Evolutionary conservation across 2,329 filamentous ascomycete genomes (phyloP), one percentile per base, ranked within the genome.

Genomic region (Talaromyces verruculosus): DNA sequence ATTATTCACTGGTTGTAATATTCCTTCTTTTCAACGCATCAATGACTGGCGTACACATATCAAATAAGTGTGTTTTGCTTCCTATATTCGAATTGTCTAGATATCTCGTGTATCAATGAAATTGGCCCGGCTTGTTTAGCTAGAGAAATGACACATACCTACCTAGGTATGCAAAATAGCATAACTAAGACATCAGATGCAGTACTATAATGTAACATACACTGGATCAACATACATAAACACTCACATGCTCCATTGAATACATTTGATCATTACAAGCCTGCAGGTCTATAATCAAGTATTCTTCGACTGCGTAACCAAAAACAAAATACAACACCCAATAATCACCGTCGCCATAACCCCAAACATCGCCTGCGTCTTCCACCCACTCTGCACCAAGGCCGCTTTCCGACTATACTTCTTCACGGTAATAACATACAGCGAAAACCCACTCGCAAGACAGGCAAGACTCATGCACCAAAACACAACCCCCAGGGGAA

Each of bases 341-440:
- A 82, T 68, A 65, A 82, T 82, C 10, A 77, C 77, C 4, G 72
- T 71, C n/a, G 79, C 79, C 8, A 82, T 76, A 25, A 82, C 69
- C 5, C 75, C 75, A 69, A 81, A 80, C n/a, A 96, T 91, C 49
- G 89, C 78, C 76, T 98, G 93, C 43, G 95, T 98, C 79, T 92
- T 94, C 90, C 91, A 95, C 0, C 95, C 95, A 35, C 88, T 91
- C 81, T 99, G 95, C 45, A 99, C 95, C 69, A 98, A 85, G 0
- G 95, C 95, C 30, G 85, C 84, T 70, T 89, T 87, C 45, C 86
- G 84, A 71, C 90, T 90, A 76, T 97, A 99, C 75, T 91, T 89
- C 71, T 90, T 90, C 28, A 98, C 88, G 71, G 84, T 87, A 83
- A 88, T 89, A 69, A 97, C 88, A 75, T 99, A 99, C 75, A 97